Percentiles rank a stretch among this genome's conserved stretches.
Evolutionary conservation across 805 yeast species (phyloP).

Genomic region (Blastobotrys attinorum): DNA sequence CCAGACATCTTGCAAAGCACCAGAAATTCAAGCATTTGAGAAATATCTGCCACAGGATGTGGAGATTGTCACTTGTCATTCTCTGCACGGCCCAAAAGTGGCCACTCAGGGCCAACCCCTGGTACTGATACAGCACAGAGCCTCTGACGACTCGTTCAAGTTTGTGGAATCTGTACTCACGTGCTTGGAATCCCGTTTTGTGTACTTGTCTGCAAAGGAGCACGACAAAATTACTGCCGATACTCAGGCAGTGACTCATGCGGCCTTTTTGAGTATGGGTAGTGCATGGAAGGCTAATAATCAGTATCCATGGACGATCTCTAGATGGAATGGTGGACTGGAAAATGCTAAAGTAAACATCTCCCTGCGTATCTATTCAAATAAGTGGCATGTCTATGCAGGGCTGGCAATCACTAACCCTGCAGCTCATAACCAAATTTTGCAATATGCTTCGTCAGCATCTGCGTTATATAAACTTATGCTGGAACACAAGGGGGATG

Average conservation of each 20-base stretch:
- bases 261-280: constrained; percentile 96
- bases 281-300: constrained; percentile 81
- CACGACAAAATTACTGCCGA: constrained; percentile 96
- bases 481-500: constrained; percentile 58
- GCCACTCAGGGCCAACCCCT: constrained; percentile 87
- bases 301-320: constrained; percentile 84
- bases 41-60: constrained; percentile 65
- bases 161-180: constrained; percentile 59
- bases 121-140: constrained; percentile 73
- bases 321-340: constrained; percentile 85
- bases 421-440: constrained; percentile 82
- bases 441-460: constrained; percentile 80
- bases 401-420: constrained; percentile 96
- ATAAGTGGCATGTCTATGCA: constrained; percentile 97
- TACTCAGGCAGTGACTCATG: constrained; percentile 97
- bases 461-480: constrained; percentile 78
- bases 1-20: constrained; percentile 90
- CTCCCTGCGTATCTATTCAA: constrained; percentile 80
- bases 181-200: constrained; percentile 72
- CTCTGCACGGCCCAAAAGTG: constrained; percentile 91
- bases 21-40: constrained; percentile 85
- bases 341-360: constrained; percentile 95
- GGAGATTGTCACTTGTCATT: constrained; percentile 80
- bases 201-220: constrained; percentile 70
- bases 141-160: constrained; percentile 43